Conservation (phyloP, 1,284 basidiomycete species). For the Fomitopsis palustris region DNA sequence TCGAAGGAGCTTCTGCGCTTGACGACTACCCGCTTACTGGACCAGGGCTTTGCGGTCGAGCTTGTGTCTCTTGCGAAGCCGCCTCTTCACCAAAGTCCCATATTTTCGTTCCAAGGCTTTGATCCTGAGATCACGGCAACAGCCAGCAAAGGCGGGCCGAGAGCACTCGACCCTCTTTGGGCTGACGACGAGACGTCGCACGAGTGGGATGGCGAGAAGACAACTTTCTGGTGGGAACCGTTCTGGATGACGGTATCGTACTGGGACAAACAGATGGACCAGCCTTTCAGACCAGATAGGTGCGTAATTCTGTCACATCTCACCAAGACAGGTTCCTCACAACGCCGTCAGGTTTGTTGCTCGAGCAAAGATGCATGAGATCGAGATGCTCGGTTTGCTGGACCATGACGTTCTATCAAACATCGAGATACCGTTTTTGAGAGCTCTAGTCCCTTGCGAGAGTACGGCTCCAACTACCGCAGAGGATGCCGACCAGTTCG, state of each 20-base stretch:
- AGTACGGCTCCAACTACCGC: slow-evolving; percentile 65
- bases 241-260: slow-evolving; percentile 81
- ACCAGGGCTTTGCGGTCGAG: slow-evolving; percentile 90
- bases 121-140: slow-evolving; percentile 44
- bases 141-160: slow-evolving; percentile 42
- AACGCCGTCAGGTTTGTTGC: slow-evolving; percentile 69
- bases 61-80: slow-evolving; percentile 90
- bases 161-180: slow-evolving; percentile 77
- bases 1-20: slow-evolving; percentile 87
- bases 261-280: slow-evolving; percentile 83
- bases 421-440: slow-evolving; percentile 78
- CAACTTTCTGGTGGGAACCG: slow-evolving; percentile 81
- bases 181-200: slow-evolving; percentile 57
- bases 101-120: slow-evolving; percentile 76
- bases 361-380: slow-evolving; percentile 91
- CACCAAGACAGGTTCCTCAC: not conserved
- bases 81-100: slow-evolving; percentile 88
- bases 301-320: slow-evolving; percentile 26
- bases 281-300: slow-evolving; percentile 85
- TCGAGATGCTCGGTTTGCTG: slow-evolving; percentile 88
- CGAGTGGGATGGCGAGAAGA: slow-evolving; percentile 36
- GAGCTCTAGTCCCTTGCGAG: slow-evolving; percentile 77
- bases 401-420: slow-evolving; percentile 86
- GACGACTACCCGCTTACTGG: slow-evolving; percentile 94
- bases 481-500: slow-evolving; percentile 66